phyloP scores from a whole-genome alignment of 768 basidiomycete genomes.

The Epithele typhae region DNA sequence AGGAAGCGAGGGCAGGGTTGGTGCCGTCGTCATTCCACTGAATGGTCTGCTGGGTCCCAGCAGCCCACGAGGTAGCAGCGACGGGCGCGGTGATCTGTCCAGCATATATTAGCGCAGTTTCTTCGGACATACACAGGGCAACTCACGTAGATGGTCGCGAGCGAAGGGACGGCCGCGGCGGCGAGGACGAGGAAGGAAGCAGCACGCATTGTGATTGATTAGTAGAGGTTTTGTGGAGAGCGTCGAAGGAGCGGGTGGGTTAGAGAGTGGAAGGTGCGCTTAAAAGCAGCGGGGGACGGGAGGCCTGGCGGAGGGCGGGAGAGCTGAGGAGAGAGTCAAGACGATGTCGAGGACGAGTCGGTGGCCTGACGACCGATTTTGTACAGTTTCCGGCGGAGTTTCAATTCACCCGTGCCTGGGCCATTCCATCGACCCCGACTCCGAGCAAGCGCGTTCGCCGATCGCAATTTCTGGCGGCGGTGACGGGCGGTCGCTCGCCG shows the following conservation, averaged over 20 bases:
- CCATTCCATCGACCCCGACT: background rate
- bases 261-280: conserved; percentile 34
- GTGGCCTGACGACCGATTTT: conserved; percentile 15
- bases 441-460: too few species aligned
- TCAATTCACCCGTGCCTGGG: conserved; percentile 7
- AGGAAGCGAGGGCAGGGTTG: conserved; percentile 44
- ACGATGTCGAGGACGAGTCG: background rate
- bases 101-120: background rate
- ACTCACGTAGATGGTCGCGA: conserved; percentile 57
- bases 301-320: conserved; percentile 7
- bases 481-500: too few species aligned
- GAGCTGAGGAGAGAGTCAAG: background rate
- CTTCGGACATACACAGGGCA: background rate
- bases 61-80: conserved; percentile 39
- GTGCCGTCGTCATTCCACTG: conserved; percentile 55
- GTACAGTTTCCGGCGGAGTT: conserved; percentile 8
- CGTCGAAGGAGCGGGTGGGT: conserved; percentile 29
- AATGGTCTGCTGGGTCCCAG: conserved; percentile 46
- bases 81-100: conserved; percentile 57
- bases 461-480: too few species aligned
- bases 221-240: conserved; percentile 10
- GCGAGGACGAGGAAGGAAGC: conserved; percentile 43
- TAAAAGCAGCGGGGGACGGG: conserved; percentile 13
- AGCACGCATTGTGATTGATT: conserved; percentile 49
- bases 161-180: conserved; percentile 43